phyloP scores from a whole-genome alignment of 2,329 filamentous ascomycete species.

The Botrytis tulipae region DNA sequence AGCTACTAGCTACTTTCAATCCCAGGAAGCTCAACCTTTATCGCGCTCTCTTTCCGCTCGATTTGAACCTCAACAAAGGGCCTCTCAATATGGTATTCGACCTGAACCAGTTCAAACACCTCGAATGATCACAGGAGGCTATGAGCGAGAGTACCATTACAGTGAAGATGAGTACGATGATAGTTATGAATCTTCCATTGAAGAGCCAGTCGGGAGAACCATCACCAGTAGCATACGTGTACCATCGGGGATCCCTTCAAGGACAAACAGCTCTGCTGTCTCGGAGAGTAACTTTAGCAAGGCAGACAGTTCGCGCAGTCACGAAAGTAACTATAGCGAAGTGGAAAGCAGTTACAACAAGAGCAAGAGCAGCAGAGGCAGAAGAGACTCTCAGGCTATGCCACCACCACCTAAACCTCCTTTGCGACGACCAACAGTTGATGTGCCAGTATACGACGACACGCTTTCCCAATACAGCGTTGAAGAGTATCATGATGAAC shows the following conservation, averaged over 20 bases:
- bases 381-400: slow-evolving; percentile 32
- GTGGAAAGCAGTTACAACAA: slow-evolving; percentile 9
- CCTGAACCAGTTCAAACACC: slow-evolving; percentile 6
- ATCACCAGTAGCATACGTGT: slow-evolving; percentile 17
- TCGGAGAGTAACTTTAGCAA: slow-evolving; percentile 17
- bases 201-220: slow-evolving; percentile 8
- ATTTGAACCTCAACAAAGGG: slow-evolving; percentile 29
- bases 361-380: slow-evolving; percentile 22
- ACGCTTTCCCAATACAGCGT: not conserved
- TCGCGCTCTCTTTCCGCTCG: slow-evolving; percentile 29
- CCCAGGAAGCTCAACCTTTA: slow-evolving; percentile 9
- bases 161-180: slow-evolving; percentile 17
- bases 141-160: slow-evolving; percentile 14
- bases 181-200: slow-evolving; percentile 13
- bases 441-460: slow-evolving; percentile 13
- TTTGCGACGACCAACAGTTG: slow-evolving; percentile 13
- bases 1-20: slow-evolving; percentile 1
- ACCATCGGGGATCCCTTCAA: slow-evolving; percentile 9
- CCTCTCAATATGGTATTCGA: slow-evolving; percentile 28
- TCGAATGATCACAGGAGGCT: slow-evolving; percentile 14
- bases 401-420: slow-evolving; percentile 22
- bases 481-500: slow-evolving; percentile 11
- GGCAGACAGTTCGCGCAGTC: slow-evolving; percentile 15
- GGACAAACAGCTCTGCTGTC: slow-evolving; percentile 7
- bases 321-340: slow-evolving; percentile 19